Base-by-base conservation (phyloP, 768 basidiomycete genomes). In the Boletellus sp. region DNA sequence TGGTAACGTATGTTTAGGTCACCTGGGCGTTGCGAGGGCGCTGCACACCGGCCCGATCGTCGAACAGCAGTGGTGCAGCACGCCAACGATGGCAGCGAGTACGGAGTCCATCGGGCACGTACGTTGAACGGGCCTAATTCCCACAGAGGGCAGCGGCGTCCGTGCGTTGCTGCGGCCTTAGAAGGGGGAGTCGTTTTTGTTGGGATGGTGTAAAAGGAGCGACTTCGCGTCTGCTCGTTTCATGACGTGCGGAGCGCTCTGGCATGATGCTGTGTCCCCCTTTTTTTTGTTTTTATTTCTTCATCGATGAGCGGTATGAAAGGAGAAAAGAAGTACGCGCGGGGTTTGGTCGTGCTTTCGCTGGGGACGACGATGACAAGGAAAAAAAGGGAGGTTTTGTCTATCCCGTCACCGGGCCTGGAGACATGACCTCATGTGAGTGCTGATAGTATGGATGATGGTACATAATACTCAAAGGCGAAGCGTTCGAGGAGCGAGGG, bases 191-290 rank as follows among this genome's bases (percentile, higher is more conserved):
- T 17, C 22, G 4, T 20, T 38, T 22, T 28, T 26, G 15, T 41
- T 22, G 22, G 11, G 6, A 6, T 28, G 28, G 9, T 4, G 28
- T 28, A n/a, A 33, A 6, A 35, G 47, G 32, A 37, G 28, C 17
- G 34, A 13, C n/a, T 42, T 19, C 31, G 33, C 42, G 20, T 10
- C 39, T 33, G 45, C 19, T 46, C 26, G 34, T 48, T 55, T 55
- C 38, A 52, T 62, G 59, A 56, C 57, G 53, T 55, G 11, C 17
- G n/a, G 43, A 10, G 42, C 17, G 22, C 16, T 28, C 24, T 7
- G 16, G 11, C 39, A 33, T 31, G 9, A 16, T 7, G 26, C 26
- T 28, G 26, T 28, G 7, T 10, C 26, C 10, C n/a, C n/a, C n/a
- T n/a, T n/a, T n/a, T n/a, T n/a, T n/a, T n/a, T n/a, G n/a, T 10